Percentiles rank a stretch among this genome's conserved stretches.
Evolutionary conservation across 2,329 filamentous ascomycete species (phyloP).

Genomic region (Blastomyces emzantsi): DNA sequence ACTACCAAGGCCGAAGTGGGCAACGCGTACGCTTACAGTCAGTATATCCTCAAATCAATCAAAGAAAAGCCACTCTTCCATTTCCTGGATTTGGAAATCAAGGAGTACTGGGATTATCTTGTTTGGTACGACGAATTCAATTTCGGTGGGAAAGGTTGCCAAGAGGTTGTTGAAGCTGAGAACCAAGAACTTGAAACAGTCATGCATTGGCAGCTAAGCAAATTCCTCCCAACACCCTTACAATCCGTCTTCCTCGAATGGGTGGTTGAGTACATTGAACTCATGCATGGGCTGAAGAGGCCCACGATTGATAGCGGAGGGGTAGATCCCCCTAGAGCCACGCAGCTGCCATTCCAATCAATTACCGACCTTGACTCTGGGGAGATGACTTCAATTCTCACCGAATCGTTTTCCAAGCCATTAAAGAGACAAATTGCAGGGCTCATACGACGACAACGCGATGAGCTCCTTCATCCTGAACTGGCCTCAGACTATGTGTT

Average conservation of each 20-base stretch:
- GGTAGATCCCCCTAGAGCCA: slow-evolving; percentile 48
- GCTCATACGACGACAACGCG: slow-evolving; percentile 76
- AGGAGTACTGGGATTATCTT: slow-evolving; percentile 98
- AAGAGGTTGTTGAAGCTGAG: slow-evolving; percentile 65
- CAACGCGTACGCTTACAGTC: slow-evolving; percentile 91
- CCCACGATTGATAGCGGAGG: slow-evolving; percentile 46
- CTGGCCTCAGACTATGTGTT: slow-evolving; percentile 81
- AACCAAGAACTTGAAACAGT: slow-evolving; percentile 78
- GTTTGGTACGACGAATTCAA: slow-evolving; percentile 99
- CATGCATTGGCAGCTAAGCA: slow-evolving; percentile 97
- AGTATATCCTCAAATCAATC: slow-evolving; percentile 97
- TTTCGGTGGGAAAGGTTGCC: slow-evolving; percentile 89
- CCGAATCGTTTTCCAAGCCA: slow-evolving; percentile 77
- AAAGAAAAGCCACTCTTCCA: slow-evolving; percentile 92
- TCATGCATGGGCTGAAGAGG: slow-evolving; percentile 83
- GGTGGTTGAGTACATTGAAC: slow-evolving; percentile 87
- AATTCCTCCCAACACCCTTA: slow-evolving; percentile 71
- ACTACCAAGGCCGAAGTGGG: slow-evolving; percentile 95
- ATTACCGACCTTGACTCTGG: slow-evolving; percentile 52
- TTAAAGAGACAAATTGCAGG: slow-evolving; percentile 78
- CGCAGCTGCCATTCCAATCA: slow-evolving; percentile 51
- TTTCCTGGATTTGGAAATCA: slow-evolving; percentile 94
- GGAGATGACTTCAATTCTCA: slow-evolving; percentile 56
- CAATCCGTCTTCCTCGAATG: slow-evolving; percentile 84
- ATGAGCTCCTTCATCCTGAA: slow-evolving; percentile 81